phyloP scores from a whole-genome alignment of 371 early-diverging fungal genomes.

The Mucor plumbeus region DNA sequence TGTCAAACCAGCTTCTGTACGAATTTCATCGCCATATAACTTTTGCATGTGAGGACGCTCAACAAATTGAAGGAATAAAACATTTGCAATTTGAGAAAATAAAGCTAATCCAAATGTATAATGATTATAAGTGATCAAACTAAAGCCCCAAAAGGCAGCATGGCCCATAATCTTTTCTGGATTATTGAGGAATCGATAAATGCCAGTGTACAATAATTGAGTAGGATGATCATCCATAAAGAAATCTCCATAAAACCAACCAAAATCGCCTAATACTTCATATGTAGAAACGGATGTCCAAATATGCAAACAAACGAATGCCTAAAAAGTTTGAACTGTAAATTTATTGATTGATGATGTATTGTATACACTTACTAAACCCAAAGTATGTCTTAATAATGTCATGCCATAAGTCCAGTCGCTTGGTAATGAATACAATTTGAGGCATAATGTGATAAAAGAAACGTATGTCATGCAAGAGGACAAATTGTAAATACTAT shows the following conservation, averaged over 20 bases:
- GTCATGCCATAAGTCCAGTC: slow-evolving; percentile 76
- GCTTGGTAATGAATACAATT: slow-evolving; percentile 73
- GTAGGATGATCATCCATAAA: slow-evolving; percentile 75
- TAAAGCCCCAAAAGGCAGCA: slow-evolving; percentile 89
- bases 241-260: slow-evolving; percentile 90
- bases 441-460: slow-evolving; percentile 75
- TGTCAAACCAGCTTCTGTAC: slow-evolving; percentile 80
- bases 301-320: slow-evolving; percentile 82
- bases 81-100: slow-evolving; percentile 79
- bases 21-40: slow-evolving; percentile 81
- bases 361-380: slow-evolving; percentile 37
- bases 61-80: slow-evolving; percentile 81
- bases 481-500: slow-evolving; percentile 81
- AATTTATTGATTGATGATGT: background rate
- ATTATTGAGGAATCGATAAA: slow-evolving; percentile 82
- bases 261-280: slow-evolving; percentile 92
- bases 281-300: slow-evolving; percentile 90
- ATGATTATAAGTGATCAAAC: slow-evolving; percentile 82
- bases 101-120: slow-evolving; percentile 80
- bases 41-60: slow-evolving; percentile 88
- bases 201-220: slow-evolving; percentile 79
- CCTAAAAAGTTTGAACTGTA: background rate
- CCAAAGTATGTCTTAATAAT: slow-evolving; percentile 79
- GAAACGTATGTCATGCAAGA: slow-evolving; percentile 87
- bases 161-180: slow-evolving; percentile 93